Percentiles rank a stretch among this genome's conserved stretches.
These are phyloP conservation scores for Cicer judaicum DNA, from an alignment of 306 rosid genomes.

Conservation along the genomic window DNA sequence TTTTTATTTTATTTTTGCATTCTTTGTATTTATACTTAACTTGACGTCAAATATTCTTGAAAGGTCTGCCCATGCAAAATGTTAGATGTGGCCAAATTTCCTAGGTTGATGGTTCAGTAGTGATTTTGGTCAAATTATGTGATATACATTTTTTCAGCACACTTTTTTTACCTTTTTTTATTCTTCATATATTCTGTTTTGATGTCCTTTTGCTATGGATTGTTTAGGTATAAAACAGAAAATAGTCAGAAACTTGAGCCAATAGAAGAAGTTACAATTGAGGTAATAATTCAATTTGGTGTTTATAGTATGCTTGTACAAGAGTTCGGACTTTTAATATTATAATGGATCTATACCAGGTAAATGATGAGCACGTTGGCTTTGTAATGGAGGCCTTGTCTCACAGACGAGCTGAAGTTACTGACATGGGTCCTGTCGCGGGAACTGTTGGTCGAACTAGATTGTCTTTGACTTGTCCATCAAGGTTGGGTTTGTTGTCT, in stretches of 20 bases:
- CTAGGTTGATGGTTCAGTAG: conserved; percentile 12
- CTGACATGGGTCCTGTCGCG: conserved; percentile 95
- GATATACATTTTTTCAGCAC: conserved; percentile 20
- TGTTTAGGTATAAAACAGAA: conserved; percentile 89
- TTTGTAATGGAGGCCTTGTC: conserved; percentile 96
- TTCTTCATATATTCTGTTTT: not conserved
- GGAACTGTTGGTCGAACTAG: conserved; percentile 87
- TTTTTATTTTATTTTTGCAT: conserved; percentile 2
- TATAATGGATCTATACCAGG: conserved; percentile 53
- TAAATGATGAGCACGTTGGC: conserved; percentile 96
- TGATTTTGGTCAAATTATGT: conserved; percentile 29
- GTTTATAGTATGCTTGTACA: conserved; percentile 28
- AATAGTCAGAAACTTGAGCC: conserved; percentile 85
- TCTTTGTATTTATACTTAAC: conserved; percentile 8
- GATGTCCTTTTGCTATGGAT: conserved; percentile 37
- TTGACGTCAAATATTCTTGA: conserved; percentile 27
- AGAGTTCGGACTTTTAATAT: conserved; percentile 32
- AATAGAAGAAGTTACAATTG: conserved; percentile 91
- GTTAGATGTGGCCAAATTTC: conserved; percentile 17
- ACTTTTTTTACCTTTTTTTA: not conserved
- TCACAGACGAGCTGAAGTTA: conserved; percentile 89
- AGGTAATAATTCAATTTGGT: conserved; percentile 59
- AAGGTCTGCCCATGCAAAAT: conserved; percentile 33
- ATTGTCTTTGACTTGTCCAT: conserved; percentile 87
- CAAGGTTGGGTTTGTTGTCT: conserved; percentile 63